Base-by-base conservation (phyloP, 2,329 filamentous ascomycete species). In the Arthrobotrys sphaeroides region DNA sequence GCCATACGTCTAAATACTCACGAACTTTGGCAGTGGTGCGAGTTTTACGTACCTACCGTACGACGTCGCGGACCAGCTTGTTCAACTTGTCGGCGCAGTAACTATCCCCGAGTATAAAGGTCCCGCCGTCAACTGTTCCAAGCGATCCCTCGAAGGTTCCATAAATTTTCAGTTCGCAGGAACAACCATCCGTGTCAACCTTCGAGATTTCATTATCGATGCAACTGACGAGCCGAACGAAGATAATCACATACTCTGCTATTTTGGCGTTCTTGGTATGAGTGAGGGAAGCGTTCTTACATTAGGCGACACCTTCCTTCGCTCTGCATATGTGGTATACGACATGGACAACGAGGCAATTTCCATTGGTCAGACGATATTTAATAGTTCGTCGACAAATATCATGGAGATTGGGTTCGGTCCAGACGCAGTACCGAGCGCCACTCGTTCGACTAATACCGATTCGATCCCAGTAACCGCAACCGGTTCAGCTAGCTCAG, bases 301-400 rank as follows among this genome's bases (percentile, higher is more conserved):
- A 13, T 83, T 93, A 26, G 91, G 91, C 13, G 91, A 93, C 80
- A 91, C 90, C 0, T 93, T 93, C 81, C 84, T 93, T 65, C 85
- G 91, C 53, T 90, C 89, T 36, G 90, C 90, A 0, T 93, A 93
- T 78, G 86, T 92, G 12, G 90, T 93, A 9, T 93, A 91, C 80
- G 90, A 93, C 80, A 84, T 92, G 20, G 87, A 85, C 26, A 91
- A 91, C 81, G 89, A 92, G 80, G 85, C 90, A 82, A 89, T 93
- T 78, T 90, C 88, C 1, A 82, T 93, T 31, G 91, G 90, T 0
- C 88, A 90, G 81, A 90, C 90, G 16, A 86, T 85, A 59, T 89
- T 88, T 81, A 88, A 90, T 80, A 83, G 85, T 2, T 86, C 86
- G 0, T 73, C 79, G 13, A 84, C 84, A 3, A 84, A 84, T 55